Conservation (phyloP, 768 basidiomycete genomes). For the Dacryopinax primogenitus region DNA sequence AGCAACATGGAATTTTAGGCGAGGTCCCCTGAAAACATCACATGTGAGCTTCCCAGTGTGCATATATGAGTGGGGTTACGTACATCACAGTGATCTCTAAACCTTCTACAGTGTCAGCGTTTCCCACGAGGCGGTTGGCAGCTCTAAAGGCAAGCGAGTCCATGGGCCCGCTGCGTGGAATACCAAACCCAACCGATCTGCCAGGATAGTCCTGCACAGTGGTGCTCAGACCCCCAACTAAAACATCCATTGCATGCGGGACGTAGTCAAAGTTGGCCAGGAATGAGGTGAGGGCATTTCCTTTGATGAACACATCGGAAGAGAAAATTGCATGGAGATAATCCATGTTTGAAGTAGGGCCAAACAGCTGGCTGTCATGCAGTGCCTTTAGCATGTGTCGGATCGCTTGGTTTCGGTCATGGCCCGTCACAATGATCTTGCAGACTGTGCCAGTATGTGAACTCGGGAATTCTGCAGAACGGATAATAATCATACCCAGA, state of each 20-base stretch:
- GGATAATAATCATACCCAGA: constrained; percentile 21
- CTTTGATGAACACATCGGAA: constrained; percentile 31
- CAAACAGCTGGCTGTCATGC: constrained; percentile 33
- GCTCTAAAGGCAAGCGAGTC: constrained; percentile 43
- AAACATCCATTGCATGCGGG: constrained; percentile 39
- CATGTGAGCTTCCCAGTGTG: background rate
- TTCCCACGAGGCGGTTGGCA: constrained; percentile 49
- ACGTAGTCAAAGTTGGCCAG: constrained; percentile 34
- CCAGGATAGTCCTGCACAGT: constrained; percentile 49
- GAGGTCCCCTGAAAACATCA: constrained; percentile 34
- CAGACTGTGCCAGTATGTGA: constrained; percentile 29
- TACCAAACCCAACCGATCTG: constrained; percentile 40
- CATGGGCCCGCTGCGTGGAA: constrained; percentile 54
- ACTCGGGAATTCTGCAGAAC: background rate
- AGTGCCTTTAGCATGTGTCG: constrained; percentile 33
- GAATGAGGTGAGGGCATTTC: constrained; percentile 39
- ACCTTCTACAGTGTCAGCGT: constrained; percentile 37
- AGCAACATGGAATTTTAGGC: constrained; percentile 38
- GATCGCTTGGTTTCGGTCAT: constrained; percentile 36
- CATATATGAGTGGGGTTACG: background rate
- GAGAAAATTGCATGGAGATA: constrained; percentile 38
- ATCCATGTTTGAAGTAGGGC: constrained; percentile 48
- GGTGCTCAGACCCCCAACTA: constrained; percentile 43
- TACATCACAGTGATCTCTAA: constrained; percentile 36
- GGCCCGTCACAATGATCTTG: constrained; percentile 46